Evolutionary conservation across 768 basidiomycete genomes (phyloP), one percentile per base, ranked within the genome.

Genomic region (Panaeolus papilionaceus): DNA sequence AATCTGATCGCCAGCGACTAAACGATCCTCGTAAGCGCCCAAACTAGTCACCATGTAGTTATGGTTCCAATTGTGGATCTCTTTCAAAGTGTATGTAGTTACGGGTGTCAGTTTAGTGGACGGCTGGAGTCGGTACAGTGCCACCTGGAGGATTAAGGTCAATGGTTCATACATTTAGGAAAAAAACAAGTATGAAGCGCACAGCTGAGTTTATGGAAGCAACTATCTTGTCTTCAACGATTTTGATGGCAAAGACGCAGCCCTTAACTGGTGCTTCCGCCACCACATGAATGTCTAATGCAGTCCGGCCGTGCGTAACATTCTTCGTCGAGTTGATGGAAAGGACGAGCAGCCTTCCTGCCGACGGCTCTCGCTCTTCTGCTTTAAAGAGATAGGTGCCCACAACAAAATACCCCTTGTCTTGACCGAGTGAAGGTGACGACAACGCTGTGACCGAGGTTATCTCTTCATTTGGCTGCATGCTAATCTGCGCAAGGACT

Each of bases 131-230:
- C 79, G 75, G 68, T 79, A 87, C 38, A 86, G 75, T 61, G 84
- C 71, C n/a, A 92, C 80, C 85, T 88, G 68, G 49, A 70, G 28
- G 5, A 47, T 28, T 5, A 14, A 14, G 12, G 14, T 18, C 20
- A 20, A 6, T 11, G 23, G 20, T 47, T 5, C 7, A 65, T n/a
- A 14, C 69, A 11, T 66, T 66, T 68, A 39, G 47, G 11, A 37
- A 20, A 10, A 39, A 0, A 3, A 6, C 62, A 54, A n/a, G 23
- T 42, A 10, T n/a, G 11, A 12, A 61, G 47, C 90, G 40, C 71
- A 95, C 95, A 7, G 90, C 85, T 4, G 92, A 89, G 73, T 95
- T 94, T 49, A 94, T 84, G 0, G 92, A 89, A 8, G 88, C 92
- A 1, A 88, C 86, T 49, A 95, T 77, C 65, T 83, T 78, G 38